These are phyloP conservation scores for Globisporangium splendens DNA, from an alignment of 352 stramenopile genomes.

Conservation along the genomic window DNA sequence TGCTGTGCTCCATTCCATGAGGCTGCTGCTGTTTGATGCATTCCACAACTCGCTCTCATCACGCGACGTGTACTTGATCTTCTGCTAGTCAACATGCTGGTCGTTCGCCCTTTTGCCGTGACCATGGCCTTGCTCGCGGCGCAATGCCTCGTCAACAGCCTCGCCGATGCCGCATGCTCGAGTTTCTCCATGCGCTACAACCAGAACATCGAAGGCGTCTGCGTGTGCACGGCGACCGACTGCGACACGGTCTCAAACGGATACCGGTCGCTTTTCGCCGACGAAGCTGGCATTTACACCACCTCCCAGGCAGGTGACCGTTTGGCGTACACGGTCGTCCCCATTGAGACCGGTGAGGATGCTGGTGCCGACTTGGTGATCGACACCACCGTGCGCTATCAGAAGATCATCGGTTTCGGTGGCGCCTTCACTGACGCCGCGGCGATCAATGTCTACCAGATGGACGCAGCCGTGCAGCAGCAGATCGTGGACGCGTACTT, in stretches of 20 bases:
- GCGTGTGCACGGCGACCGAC: conserved; percentile 40
- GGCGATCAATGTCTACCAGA: conserved; percentile 73
- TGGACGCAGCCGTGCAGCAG: conserved; percentile 54
- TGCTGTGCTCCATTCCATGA: background rate
- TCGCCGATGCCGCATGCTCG: conserved; percentile 11
- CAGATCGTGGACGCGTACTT: conserved; percentile 82
- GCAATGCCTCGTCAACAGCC: conserved; percentile 12
- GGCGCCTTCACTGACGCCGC: conserved; percentile 87
- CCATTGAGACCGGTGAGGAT: conserved; percentile 14
- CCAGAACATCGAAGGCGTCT: conserved; percentile 43
- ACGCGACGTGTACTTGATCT: background rate
- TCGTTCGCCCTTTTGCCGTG: conserved; percentile 11
- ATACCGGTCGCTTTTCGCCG: conserved; percentile 30
- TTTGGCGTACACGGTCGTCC: conserved; percentile 35
- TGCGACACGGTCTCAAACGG: conserved; percentile 57
- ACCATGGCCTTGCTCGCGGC: conserved; percentile 9
- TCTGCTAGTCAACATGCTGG: conserved; percentile 10
- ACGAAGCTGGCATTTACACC: conserved; percentile 43
- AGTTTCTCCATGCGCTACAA: conserved; percentile 41
- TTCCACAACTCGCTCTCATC: conserved; percentile 8
- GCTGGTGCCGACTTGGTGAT: conserved; percentile 37
- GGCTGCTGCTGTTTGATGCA: background rate
- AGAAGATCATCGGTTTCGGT: conserved; percentile 87
- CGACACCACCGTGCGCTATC: conserved; percentile 49
- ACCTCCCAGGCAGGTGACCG: conserved; percentile 49